These are phyloP conservation scores for Colletotrichum tabaci DNA, from an alignment of 2,329 filamentous ascomycete genomes.

Conservation along the genomic window DNA sequence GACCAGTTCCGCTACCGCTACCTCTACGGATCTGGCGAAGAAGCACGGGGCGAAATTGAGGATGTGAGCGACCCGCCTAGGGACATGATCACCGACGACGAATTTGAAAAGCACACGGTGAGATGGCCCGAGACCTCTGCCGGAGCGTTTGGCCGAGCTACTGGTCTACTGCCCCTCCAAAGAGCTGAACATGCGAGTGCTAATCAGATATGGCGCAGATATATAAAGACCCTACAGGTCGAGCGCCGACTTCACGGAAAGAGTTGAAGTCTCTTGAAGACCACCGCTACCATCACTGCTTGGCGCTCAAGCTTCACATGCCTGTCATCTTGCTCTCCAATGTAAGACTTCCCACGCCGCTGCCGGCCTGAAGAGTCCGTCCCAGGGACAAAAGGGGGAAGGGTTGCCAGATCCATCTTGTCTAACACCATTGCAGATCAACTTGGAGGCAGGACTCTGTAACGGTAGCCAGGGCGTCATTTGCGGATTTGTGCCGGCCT, in stretches of 20 bases:
- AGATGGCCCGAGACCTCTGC: no score
- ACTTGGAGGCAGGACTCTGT: neutral
- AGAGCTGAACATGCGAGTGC: neutral
- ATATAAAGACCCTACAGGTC: neutral
- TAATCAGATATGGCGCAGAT: neutral
- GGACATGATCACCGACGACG: no score
- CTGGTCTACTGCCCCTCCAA: no score
- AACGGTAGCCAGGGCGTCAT: constrained; percentile 30
- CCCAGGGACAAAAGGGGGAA: neutral
- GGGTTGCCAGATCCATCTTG: neutral
- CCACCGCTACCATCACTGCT: neutral
- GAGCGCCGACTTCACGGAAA: neutral
- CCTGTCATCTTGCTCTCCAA: constrained; percentile 25
- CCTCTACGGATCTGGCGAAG: neutral
- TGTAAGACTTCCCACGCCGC: neutral
- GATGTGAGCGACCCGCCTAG: no score
- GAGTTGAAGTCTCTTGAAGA: neutral
- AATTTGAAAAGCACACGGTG: no score
- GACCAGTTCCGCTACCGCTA: neutral
- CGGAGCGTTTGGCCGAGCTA: no score
- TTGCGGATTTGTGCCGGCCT: neutral
- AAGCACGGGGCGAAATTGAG: accelerated
- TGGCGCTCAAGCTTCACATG: constrained; percentile 21
- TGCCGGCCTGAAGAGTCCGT: neutral
- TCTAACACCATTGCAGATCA: neutral